Evolutionary conservation across 2,329 filamentous ascomycete species (phyloP), one percentile per base, ranked within the genome.

Genomic region (Penicillium sp.): DNA sequence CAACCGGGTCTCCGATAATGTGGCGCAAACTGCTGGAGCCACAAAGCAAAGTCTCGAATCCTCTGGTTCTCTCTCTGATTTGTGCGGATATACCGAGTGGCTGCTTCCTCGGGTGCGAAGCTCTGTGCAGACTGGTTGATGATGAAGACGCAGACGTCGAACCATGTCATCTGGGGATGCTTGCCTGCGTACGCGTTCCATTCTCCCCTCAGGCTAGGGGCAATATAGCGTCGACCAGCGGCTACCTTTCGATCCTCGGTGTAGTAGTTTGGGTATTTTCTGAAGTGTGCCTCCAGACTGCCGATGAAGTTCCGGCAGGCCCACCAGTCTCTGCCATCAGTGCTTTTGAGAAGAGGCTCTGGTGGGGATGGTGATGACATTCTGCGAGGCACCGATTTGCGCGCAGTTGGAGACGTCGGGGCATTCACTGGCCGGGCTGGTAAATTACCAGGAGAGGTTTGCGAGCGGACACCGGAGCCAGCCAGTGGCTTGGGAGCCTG

Each of bases 141-240:
- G 33, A 54, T 4, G 35, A 54, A 54, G 19, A 28, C 37, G 35
- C 51, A 54, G 51, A 54, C 15, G n/a, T 54, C 51, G 26, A 54
- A 54, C 51, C 37, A 54, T 6, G 51, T 54, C 19, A 54, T 40
- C 22, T 7, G 35, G 7, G 35, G 33, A 38, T 7, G 51, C 15
- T 38, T 37, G 51, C 35, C 10, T 22, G 24, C 35, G 35, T 26
- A 54, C 4, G n/a, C 24, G 17, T 26, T 24, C 15, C 24, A 54
- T 24, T 38, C n/a, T 4, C 15, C 51, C 12, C 9, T n/a, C 19
- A 54, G 19, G n/a, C 15, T 13, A 30, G 51, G 22, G 33, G 22
- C 22, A 38, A 54, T 12, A 7, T 17, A 24, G 2, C 33, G 51
- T 22, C 35, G 19, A 40, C 19, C 51, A 12, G 4, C 3, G 15